phyloP scores from a whole-genome alignment of 2,329 filamentous ascomycete genomes.

The Cladophialophora psammophila region DNA sequence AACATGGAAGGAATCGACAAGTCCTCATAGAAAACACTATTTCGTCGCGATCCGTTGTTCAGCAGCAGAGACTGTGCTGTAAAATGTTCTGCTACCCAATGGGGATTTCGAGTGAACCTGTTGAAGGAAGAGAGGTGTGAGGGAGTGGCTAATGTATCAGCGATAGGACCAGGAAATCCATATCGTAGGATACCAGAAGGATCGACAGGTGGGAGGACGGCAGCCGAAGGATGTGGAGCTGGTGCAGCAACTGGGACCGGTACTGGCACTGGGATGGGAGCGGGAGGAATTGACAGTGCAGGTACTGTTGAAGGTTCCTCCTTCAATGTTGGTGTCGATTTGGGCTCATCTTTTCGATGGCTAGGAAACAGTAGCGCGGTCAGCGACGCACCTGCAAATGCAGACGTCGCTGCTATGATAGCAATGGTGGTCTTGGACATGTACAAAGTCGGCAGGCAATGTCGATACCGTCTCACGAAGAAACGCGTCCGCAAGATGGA shows the following conservation, averaged over 20 bases:
- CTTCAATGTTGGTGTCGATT: constrained; percentile 47
- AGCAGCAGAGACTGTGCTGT: constrained; percentile 80
- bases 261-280: constrained; percentile 42
- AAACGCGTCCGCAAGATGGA: constrained; percentile 4
- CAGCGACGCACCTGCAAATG: constrained; percentile 76
- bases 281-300: constrained; percentile 45
- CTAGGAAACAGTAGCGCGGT: constrained; percentile 73
- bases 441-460: constrained; percentile 10
- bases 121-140: constrained; percentile 89
- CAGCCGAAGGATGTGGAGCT: constrained; percentile 28
- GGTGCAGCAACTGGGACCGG: constrained; percentile 41
- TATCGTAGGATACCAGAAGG: constrained; percentile 81
- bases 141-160: constrained; percentile 78
- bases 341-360: constrained; percentile 49
- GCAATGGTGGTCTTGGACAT: constrained; percentile 84
- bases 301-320: constrained; percentile 45
- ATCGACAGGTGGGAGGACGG: constrained; percentile 65
- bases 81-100: constrained; percentile 97
- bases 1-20: constrained; percentile 80
- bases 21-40: constrained; percentile 86
- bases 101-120: constrained; percentile 86
- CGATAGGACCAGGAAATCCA: constrained; percentile 88
- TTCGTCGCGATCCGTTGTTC: constrained; percentile 80
- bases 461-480: not conserved
- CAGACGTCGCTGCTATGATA: constrained; percentile 76